A percentile compares a stretch with the other conserved stretches of the same genome.
Evolutionary conservation across 1,139 yeast genomes (phyloP).

Genomic region (Protomyces lactucae-debilis): DNA sequence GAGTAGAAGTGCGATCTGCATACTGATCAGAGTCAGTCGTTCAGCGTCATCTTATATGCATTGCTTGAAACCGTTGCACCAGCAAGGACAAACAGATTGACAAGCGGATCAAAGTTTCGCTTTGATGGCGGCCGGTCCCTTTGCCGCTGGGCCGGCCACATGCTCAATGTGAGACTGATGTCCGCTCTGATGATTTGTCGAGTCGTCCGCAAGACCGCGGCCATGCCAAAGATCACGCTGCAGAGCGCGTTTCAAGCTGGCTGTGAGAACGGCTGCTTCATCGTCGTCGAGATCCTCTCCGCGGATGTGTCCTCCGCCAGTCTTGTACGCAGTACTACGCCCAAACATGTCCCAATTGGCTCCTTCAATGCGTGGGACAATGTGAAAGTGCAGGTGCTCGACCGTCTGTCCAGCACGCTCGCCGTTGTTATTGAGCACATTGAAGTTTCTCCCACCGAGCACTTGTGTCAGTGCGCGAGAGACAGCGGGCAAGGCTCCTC

Average conservation of each 20-base stretch:
- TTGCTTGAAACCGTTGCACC: background rate
- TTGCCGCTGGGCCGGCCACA: background rate
- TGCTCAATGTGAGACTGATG: background rate
- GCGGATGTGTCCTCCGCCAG: background rate
- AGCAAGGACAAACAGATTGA: background rate
- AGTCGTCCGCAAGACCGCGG: background rate
- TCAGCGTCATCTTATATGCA: background rate
- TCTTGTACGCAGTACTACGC: background rate
- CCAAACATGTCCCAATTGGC: constrained; percentile 32
- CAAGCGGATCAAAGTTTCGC: background rate
- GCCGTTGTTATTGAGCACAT: constrained; percentile 81
- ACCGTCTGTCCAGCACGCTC: constrained; percentile 85
- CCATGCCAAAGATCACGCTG: constrained; percentile 9
- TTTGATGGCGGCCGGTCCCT: background rate
- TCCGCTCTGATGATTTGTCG: background rate
- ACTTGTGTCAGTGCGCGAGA: constrained; percentile 69
- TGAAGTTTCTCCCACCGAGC: constrained; percentile 70
- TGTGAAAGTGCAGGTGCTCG: constrained; percentile 92
- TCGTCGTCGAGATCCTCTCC: constrained; percentile 17
- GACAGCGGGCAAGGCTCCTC: constrained; percentile 78
- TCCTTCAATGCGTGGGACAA: constrained; percentile 75
- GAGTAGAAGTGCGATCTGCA: background rate
- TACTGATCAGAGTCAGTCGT: background rate
- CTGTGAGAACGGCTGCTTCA: constrained; percentile 14
- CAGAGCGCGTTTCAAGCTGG: constrained; percentile 4